A percentile compares a stretch with the other conserved stretches of the same genome.
Conservation (phyloP, 2,329 filamentous ascomycete species). For the Aspergillus ochraceus region DNA sequence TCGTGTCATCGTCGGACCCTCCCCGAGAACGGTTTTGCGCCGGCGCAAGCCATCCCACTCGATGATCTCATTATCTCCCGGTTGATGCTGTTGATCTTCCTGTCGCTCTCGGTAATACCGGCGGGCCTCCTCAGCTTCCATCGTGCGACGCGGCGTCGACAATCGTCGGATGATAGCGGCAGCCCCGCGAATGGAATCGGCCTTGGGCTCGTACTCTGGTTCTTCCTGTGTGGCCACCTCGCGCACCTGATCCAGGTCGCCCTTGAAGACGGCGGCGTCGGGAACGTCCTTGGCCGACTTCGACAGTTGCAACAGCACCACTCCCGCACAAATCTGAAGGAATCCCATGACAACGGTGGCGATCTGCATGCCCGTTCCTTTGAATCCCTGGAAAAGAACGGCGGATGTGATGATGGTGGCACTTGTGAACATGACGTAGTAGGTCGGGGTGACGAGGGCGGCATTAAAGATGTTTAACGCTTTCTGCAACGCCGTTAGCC, state of each 20-base stretch:
- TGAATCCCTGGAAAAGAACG: conserved; percentile 90
- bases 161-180: conserved; percentile 84
- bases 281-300: conserved; percentile 98
- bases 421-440: conserved; percentile 98
- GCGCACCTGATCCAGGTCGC: conserved; percentile 90
- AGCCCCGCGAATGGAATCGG: conserved; percentile 89
- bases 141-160: conserved; percentile 71
- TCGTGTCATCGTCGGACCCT: conserved; percentile 43
- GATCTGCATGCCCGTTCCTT: conserved; percentile 77
- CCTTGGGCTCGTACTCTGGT: conserved; percentile 93
- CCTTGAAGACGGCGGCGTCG: conserved; percentile 86
- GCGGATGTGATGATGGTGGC: conserved; percentile 93
- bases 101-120: conserved; percentile 77
- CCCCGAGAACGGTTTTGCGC: conserved; percentile 59
- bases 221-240: conserved; percentile 95
- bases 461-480: conserved; percentile 96
- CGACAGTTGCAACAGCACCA: conserved; percentile 90
- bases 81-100: conserved; percentile 68
- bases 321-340: conserved; percentile 87
- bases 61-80: conserved; percentile 75
- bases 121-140: conserved; percentile 76
- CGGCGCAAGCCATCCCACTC: conserved; percentile 92
- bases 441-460: conserved; percentile 93
- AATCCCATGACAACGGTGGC: conserved; percentile 91
- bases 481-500: conserved; percentile 66